A percentile compares a stretch with the other conserved stretches of the same genome.
These are phyloP conservation scores for Bathelium albidoporum DNA, from an alignment of 495 filamentous ascomycete species.

Conservation along the genomic window DNA sequence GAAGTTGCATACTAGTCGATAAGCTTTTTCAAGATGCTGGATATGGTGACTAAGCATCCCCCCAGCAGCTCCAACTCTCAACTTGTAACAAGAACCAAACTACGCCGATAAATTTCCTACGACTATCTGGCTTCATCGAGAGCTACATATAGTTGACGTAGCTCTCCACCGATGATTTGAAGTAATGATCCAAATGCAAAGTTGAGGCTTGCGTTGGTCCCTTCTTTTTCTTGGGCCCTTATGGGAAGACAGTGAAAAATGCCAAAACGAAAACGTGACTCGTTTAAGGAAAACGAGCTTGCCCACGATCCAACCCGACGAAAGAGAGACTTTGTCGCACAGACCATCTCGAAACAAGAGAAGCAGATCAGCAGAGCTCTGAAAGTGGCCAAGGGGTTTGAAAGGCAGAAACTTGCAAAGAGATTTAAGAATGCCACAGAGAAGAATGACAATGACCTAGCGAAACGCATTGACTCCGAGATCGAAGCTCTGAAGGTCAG, in stretches of 20 bases:
- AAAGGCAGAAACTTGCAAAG: conserved; percentile 77
- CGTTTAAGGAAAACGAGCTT: not conserved
- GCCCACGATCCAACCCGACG: not conserved
- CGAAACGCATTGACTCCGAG: conserved; percentile 57
- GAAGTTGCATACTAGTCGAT: too few species aligned
- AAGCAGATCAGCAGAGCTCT: conserved; percentile 12
- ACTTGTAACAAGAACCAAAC: too few species aligned
- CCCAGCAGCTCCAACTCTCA: too few species aligned
- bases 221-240: too few species aligned
- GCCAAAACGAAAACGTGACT: conserved; percentile 19
- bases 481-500: conserved; percentile 64
- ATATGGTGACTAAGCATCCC: too few species aligned
- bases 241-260: conserved; percentile 13
- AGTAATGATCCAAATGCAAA: too few species aligned
- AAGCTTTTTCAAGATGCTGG: too few species aligned
- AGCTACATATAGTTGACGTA: too few species aligned
- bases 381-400: conserved; percentile 75
- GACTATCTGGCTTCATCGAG: too few species aligned
- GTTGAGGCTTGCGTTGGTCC: too few species aligned
- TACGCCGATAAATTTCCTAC: too few species aligned
- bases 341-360: conserved; percentile 2
- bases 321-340: not conserved
- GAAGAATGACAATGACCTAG: conserved; percentile 31
- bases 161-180: too few species aligned
- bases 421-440: conserved; percentile 55